Percentiles rank a stretch among this genome's conserved stretches.
Evolutionary conservation across 192 early-diverging fungal genomes (phyloP).

Genomic region (Chytriomyces confervae): DNA sequence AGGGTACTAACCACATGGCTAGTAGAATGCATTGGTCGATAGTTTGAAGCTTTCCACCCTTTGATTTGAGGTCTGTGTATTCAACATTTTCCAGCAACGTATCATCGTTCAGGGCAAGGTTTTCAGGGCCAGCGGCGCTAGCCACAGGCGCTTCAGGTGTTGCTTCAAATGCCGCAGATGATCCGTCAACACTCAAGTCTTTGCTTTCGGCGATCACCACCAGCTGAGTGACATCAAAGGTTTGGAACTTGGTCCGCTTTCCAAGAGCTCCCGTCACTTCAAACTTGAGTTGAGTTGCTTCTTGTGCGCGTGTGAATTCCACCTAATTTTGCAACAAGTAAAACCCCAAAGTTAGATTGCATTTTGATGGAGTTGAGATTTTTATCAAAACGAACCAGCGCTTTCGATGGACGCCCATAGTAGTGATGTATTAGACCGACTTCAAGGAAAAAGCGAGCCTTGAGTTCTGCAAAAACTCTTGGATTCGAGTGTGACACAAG

Average conservation of each 20-base stretch:
- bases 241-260: conserved; percentile 91
- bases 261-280: conserved; percentile 88
- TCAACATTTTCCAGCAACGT: conserved; percentile 83
- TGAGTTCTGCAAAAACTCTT: conserved; percentile 42
- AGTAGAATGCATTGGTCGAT: conserved; percentile 92
- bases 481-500: neutral
- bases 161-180: conserved; percentile 32
- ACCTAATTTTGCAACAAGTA: conserved; percentile 48
- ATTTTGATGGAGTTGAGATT: neutral
- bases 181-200: conserved; percentile 34
- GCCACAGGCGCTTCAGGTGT: conserved; percentile 9
- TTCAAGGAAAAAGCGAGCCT: conserved; percentile 78
- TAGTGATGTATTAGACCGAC: conserved; percentile 78
- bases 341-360: neutral
- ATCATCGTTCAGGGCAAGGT: conserved; percentile 89
- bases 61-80: conserved; percentile 58
- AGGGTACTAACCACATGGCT: conserved; percentile 58
- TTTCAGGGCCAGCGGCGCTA: conserved; percentile 59
- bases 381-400: conserved; percentile 36
- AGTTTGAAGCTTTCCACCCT: conserved; percentile 70
- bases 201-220: conserved; percentile 86
- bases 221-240: conserved; percentile 85
- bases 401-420: conserved; percentile 74
- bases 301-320: conserved; percentile 76
- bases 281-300: conserved; percentile 80